Base-by-base conservation (phyloP, 2,329 filamentous ascomycete genomes). In the Cladophialophora carrionii region DNA sequence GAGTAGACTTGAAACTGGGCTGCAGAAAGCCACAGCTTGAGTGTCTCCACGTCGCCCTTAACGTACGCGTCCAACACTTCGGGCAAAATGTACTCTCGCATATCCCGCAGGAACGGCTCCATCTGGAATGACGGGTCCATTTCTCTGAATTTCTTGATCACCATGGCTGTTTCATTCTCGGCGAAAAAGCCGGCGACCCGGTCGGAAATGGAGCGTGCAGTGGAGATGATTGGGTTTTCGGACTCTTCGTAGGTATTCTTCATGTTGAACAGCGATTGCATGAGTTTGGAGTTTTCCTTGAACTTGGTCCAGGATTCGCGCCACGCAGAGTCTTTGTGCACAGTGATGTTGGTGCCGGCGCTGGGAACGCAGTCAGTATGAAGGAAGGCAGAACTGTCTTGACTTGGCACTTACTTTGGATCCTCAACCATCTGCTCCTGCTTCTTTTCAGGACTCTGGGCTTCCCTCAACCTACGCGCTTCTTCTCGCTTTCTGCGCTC, bases 301-400 rank as follows among this genome's bases (percentile, higher is more conserved):
- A 98, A 99, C 58, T 95, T 90, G 73, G 89, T 87, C 95, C 95
- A 99, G n/a, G 92, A 92, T 78, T 98, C 94, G 80, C 96, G 97
- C 92, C 94, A 98, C 24, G 90, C 91, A 14, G 95, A 89, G 72
- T 99, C 95, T 80, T 99, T 99, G 84, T 99, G 95, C 0, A 99
- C 77, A 0, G 94, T 98, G 56, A 99, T 82, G 75, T 96, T 96
- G 63, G 93, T 96, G 66, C 95, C 95, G 65, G 95, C 95, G 64
- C 95, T 97, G 71, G 22, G 52, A 17, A 43, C 57, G 43, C 58
- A 8, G 48, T 51, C 48, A 51, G 48, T 51, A 22, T 51, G 20
- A 12, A 9, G 9, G 3, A 4, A 46, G 14, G n/a, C 34, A 12
- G 22, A 53, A 32, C 20, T 14, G 12, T 37, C 24, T 41, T 22